Evolutionary conservation across 441 rosid species (phyloP), one percentile per base, ranked within the genome.

Genomic region (Breynia disticha): DNA sequence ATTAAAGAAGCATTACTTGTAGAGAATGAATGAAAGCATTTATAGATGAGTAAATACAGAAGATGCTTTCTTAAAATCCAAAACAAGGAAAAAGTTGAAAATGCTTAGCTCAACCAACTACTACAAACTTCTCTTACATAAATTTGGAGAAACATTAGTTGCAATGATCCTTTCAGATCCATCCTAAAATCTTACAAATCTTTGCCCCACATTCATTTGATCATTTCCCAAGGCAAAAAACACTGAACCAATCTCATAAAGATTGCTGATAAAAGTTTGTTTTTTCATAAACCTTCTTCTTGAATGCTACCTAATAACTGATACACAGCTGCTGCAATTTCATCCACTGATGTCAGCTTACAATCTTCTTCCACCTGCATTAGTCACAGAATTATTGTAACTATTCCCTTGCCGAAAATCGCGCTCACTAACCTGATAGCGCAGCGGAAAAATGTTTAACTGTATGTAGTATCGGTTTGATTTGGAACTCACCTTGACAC

Each of bases 281-380:
- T 54, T 20, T 16, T 37, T 49, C 52, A 69, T 41, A 28, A 5
- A 28, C 35, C 8, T 21, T 74, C 75, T 67, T 78, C 78, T 67
- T 80, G 79, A 74, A 76, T 82, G 76, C 79, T 76, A 61, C 74
- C 62, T 60, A 91, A 65, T 75, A 88, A 67, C 70, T 88, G 76
- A 62, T 86, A 56, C 59, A 79, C 86, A 32, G 91, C 82, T 16
- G 81, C 62, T 13, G 95, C 77, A 60, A 91, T 86, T 55, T 84
- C 95, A 64, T 86, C 85, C 50, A 70, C 98, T 42, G 95, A 74
- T 60, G 65, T 81, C 69, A 84, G 77, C 67, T 64, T 77, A 69
- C 97, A 88, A 44, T 67, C 82, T 68, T 91, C 97, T 72, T 86
- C 98, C 37, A 84, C 83, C 98, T 91, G 89, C 81, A 73, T 48